Evolutionary conservation across 768 basidiomycete species (phyloP), one percentile per base, ranked within the genome.

Genomic region (Lactarius hengduanensis): DNA sequence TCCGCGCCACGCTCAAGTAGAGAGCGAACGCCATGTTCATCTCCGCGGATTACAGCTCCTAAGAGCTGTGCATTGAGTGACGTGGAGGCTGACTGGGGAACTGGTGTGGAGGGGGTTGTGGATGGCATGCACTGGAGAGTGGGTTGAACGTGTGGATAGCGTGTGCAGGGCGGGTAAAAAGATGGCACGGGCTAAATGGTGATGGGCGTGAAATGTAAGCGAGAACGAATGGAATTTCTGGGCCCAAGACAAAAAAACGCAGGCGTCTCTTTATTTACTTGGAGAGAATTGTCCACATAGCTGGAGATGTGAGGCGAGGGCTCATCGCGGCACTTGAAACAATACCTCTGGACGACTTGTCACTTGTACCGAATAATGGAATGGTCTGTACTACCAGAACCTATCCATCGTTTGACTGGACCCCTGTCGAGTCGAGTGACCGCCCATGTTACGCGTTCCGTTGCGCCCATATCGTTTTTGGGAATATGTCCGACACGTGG

Each of bases 1-100:
- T 90, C 87, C 9, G 88, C 88, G 50, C 87, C 89, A 45, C 79
- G 75, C 9, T 78, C 77, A 63, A 92, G 78, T 53, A 86, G 83
- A 59, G 77, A 79, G 26, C 76, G 79, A 20, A 90, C 80, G 54
- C 80, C 84, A 36, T 80, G 75, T 54, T 83, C 79, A 71, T 86
- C 82, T 57, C 87, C 90, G 56, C 76, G 77, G 28, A 83, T 80
- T 55, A 87, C 87, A 41, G 84, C 86, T 18, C 71, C 70, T 22
- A 74, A 62, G 45, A 76, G 60, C 22, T 50, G 65, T 15, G 59
- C 61, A 58, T 70, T 64, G 59, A 53, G 59, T 18, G 47, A 41
- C 28, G 62, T 10, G 18, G 61, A 16, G n/a, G 57, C 20, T 45
- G 45, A 16, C 28, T 59, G 43, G 26, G 64, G 30, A 38, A 26